These are phyloP conservation scores for Xylariaceae sp. DNA, from an alignment of 2,329 filamentous ascomycete species.

Conservation along the genomic window DNA sequence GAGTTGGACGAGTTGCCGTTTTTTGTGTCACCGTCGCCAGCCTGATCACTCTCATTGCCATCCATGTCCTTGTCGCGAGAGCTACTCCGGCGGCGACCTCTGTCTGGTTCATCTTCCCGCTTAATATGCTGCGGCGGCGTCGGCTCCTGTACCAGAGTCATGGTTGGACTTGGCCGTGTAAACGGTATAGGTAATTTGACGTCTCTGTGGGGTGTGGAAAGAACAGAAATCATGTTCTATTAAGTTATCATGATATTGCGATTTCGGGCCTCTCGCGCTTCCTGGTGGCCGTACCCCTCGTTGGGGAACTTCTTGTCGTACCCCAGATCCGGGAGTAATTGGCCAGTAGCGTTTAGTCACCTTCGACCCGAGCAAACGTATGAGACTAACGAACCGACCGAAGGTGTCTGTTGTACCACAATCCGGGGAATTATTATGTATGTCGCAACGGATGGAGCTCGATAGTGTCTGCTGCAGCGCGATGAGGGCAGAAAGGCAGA, in stretches of 20 bases:
- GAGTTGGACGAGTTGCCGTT: conserved; percentile 55
- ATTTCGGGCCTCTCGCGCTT: conserved; percentile 20
- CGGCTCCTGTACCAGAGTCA: conserved; percentile 47
- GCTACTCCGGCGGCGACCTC: conserved; percentile 46
- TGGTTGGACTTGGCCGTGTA: conserved; percentile 44
- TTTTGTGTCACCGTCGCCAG: conserved; percentile 43
- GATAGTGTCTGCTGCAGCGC: conserved; percentile 14
- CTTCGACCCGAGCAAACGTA: conserved; percentile 25
- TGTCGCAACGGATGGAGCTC: conserved; percentile 15
- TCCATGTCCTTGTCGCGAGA: conserved; percentile 47
- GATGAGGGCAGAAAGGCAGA: conserved; percentile 10
- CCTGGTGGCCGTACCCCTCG: conserved; percentile 16
- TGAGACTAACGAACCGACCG: conserved; percentile 24
- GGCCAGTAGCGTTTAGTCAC: conserved; percentile 23
- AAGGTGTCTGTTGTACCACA: conserved; percentile 29
- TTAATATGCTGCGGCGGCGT: conserved; percentile 45
- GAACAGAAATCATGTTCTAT: conserved; percentile 48
- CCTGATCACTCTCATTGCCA: conserved; percentile 45
- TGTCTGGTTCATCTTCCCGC: conserved; percentile 44
- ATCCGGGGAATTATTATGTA: conserved; percentile 30
- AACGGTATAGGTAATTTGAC: conserved; percentile 43
- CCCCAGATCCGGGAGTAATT: conserved; percentile 16
- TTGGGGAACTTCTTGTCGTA: conserved; percentile 12
- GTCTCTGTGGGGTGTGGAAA: conserved; percentile 44
- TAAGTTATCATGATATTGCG: conserved; percentile 30